Base-by-base conservation (phyloP, 2,329 filamentous ascomycete genomes). In the Microdochium trichocladiopsis region DNA sequence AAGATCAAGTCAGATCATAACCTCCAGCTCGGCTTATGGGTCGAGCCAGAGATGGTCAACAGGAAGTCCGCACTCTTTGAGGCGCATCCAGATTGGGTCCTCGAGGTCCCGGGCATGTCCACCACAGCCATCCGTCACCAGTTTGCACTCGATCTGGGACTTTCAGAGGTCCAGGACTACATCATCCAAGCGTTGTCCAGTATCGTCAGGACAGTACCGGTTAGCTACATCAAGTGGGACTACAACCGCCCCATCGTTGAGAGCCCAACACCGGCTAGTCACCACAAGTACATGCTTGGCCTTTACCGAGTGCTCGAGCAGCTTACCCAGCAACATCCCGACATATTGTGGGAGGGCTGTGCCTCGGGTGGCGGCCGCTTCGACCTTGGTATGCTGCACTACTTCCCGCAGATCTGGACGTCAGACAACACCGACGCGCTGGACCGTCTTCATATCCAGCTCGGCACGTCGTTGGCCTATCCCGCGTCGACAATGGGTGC, bases 41-140 rank as follows among this genome's bases (percentile, higher is more conserved):
- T 87, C 2, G 84, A 87, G 61, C 83, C 82, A 0, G 83, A 87
- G 58, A 87, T 87, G 84, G 77, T 86, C 49, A 84, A 82, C 52
- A 77, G 79, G 1, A 78, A 82, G 51, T 86, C 83, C 0, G 75
- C 71, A 2, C 69, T 87, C 2, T 87, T 86, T 61, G 63, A 74
- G 1, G 67, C 79, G 47, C 83, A 87, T 56, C 83, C 83, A 0
- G 82, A 86, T 52, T 87, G 83, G 83, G 80, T 73, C 2, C 59
- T 87, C 50, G 76, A 82, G 51, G 76, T 81, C 0, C 79, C 78
- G 3, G 63, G 70, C 1, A 79, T 86, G 58, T 70, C 77, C 1
- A 75, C 80, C 12, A 84, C 77, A 0, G 66, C 81, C 48, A 72
- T 71, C 1, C 74, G 83, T 1, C 75, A 77, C 56, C 81, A 86